Percentiles rank a stretch among this genome's conserved stretches.
Conservation (phyloP, 2,329 filamentous ascomycete species). For the Colletotrichum orbiculare region DNA sequence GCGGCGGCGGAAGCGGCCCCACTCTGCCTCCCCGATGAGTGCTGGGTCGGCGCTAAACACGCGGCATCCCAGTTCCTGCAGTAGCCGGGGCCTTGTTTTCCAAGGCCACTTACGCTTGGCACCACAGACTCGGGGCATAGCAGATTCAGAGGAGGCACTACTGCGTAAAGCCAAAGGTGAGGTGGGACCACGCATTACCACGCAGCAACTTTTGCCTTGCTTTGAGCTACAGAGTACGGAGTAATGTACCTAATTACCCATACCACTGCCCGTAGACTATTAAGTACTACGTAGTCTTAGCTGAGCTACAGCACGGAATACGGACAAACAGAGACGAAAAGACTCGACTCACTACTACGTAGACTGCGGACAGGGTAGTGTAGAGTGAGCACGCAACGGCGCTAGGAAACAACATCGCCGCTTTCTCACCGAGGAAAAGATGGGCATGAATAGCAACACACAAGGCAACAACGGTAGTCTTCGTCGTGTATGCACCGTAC, state of each 20-base stretch:
- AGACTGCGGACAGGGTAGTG: too few species aligned
- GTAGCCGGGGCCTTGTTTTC: conserved; percentile 26
- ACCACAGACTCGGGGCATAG: conserved; percentile 7
- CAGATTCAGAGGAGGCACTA: background rate
- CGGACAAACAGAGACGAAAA: too few species aligned
- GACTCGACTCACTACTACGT: too few species aligned
- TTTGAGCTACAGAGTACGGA: too few species aligned
- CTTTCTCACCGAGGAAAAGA: conserved; percentile 1
- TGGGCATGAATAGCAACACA: background rate
- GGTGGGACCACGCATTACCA: too few species aligned
- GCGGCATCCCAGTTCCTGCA: conserved; percentile 37
- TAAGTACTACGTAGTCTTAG: too few species aligned
- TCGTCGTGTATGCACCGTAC: conserved; percentile 35
- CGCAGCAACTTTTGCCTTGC: too few species aligned
- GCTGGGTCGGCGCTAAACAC: conserved; percentile 22
- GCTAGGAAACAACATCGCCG: conserved; percentile 6
- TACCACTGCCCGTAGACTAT: background rate
- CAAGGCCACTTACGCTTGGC: conserved; percentile 33
- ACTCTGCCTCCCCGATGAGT: conserved; percentile 1
- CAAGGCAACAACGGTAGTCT: conserved; percentile 11
- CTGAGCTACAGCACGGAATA: too few species aligned
- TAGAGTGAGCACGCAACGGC: background rate
- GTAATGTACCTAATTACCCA: too few species aligned
- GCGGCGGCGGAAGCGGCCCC: conserved; percentile 27
- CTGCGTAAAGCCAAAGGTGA: too few species aligned